Percentiles rank a stretch among this genome's conserved stretches.
Evolutionary conservation across 495 filamentous ascomycete species (phyloP).

Genomic region (Xylaria bambusicola): DNA sequence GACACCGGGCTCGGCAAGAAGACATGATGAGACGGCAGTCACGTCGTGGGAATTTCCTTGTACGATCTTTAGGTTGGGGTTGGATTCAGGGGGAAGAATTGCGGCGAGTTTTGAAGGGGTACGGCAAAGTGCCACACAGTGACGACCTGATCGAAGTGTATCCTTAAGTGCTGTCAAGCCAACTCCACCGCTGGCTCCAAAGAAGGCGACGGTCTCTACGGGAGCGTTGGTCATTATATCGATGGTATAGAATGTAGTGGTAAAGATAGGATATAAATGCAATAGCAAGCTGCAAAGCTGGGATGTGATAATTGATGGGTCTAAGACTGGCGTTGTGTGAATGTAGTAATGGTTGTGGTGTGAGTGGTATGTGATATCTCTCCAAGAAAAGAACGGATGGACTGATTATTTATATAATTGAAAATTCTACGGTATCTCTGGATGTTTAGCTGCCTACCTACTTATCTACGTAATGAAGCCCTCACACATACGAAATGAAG

Average conservation of each 20-base stretch:
- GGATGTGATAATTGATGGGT: too few species aligned
- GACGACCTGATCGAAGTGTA: slow-evolving; percentile 53
- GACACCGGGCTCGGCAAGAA: slow-evolving; percentile 21
- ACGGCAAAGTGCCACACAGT: slow-evolving; percentile 58
- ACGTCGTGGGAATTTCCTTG: slow-evolving; percentile 55
- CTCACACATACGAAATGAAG: background rate
- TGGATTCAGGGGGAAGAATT: slow-evolving; percentile 35
- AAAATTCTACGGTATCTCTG: too few species aligned
- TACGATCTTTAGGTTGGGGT: slow-evolving; percentile 48
- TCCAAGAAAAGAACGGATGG: too few species aligned
- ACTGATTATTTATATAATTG: too few species aligned
- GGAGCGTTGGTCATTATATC: background rate
- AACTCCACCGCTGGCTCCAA: slow-evolving; percentile 59
- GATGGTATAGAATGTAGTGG: background rate
- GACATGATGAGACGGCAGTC: slow-evolving; percentile 41
- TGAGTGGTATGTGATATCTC: too few species aligned
- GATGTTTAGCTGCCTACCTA: background rate
- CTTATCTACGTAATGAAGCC: background rate
- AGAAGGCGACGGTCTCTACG: slow-evolving; percentile 52
- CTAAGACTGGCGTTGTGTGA: too few species aligned
- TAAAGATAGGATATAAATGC: too few species aligned
- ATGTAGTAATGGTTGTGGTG: too few species aligned
- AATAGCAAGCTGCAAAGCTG: too few species aligned
- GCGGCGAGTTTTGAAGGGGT: slow-evolving; percentile 61
- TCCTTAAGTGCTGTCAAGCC: slow-evolving; percentile 48